These are phyloP conservation scores for Fraxinus americana DNA, from an alignment of 257 asterid species.

Conservation along the genomic window DNA sequence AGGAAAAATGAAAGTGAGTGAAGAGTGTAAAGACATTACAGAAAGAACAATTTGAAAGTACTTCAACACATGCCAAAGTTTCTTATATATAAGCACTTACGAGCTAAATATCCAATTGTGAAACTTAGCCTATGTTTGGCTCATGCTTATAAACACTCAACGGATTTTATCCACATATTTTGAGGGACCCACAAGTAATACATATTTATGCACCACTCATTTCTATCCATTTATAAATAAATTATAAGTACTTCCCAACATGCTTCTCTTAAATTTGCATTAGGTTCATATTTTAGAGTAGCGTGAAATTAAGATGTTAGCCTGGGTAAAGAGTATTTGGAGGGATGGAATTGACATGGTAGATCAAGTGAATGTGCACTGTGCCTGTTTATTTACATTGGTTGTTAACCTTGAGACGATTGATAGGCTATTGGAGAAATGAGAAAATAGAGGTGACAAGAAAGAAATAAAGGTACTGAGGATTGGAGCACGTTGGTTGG, in stretches of 20 bases:
- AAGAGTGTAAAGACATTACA: neutral
- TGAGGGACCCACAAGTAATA: no score
- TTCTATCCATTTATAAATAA: no score
- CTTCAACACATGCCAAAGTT: slow-evolving; percentile 11
- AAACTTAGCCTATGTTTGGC: neutral
- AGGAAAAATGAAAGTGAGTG: neutral
- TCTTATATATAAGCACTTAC: no score
- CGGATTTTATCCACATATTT: no score
- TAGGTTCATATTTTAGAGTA: neutral
- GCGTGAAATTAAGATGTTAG: neutral
- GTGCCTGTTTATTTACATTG: neutral
- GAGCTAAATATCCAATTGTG: neutral
- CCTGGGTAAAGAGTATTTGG: neutral
- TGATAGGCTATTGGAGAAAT: neutral
- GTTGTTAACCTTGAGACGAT: neutral
- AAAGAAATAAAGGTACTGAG: neutral
- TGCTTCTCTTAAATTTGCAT: no score
- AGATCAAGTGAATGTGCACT: neutral
- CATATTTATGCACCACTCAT: no score
- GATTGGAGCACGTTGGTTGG: neutral
- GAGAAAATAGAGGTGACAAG: neutral
- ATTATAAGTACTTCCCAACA: no score
- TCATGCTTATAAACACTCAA: no score
- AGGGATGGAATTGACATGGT: no score
- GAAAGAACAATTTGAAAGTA: neutral